Evolutionary conservation across 768 basidiomycete species (phyloP), one percentile per base, ranked within the genome.

Genomic region (Kwoniella newhampshirensis): DNA sequence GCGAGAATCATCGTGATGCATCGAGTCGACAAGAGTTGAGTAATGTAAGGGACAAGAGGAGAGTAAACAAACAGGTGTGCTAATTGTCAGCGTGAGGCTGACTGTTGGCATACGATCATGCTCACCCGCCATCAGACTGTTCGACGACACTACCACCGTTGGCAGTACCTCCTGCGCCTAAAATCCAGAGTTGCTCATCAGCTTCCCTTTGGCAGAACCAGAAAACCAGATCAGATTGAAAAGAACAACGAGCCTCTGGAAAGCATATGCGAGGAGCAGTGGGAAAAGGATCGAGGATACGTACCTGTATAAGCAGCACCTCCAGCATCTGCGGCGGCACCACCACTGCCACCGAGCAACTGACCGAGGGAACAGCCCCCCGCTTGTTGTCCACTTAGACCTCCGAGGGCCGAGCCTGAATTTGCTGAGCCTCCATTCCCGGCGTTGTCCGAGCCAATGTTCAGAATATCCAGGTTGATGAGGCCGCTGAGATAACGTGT

Each of bases 401-500:
- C 57, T 18, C 63, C 71, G n/a, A 67, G 21, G 2, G 71, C 66
- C 8, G 39, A 62, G 11, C 71, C 71, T 15, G 68, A 69, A 39
- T 62, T 62, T 51, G 68, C 68, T 7, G 41, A 41, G 20, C 71
- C 71, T 13, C 66, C 71, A 17, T 55, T 47, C 15, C 71, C 71
- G 9, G 68, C 67, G 44, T 73, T 73, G 50, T 60, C 53, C 0
- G 63, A 65, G 23, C 60, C 68, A 49, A 73, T 41, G 56, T 73
- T 73, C 23, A 72, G 63, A 30, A 65, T 53, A 45, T 69, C 59
- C 30, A 70, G 68, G 51, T 65, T 66, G 39, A 66, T 35, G 4
- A 73, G 42, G 8, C 71, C 68, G 37, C 60, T 64, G 26, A 26
- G 20, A 26, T 30, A 32, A 47, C n/a, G 15, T 25, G 36, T 21